Conservation (phyloP, 495 filamentous ascomycete genomes). For the Penicillium fimorum region DNA sequence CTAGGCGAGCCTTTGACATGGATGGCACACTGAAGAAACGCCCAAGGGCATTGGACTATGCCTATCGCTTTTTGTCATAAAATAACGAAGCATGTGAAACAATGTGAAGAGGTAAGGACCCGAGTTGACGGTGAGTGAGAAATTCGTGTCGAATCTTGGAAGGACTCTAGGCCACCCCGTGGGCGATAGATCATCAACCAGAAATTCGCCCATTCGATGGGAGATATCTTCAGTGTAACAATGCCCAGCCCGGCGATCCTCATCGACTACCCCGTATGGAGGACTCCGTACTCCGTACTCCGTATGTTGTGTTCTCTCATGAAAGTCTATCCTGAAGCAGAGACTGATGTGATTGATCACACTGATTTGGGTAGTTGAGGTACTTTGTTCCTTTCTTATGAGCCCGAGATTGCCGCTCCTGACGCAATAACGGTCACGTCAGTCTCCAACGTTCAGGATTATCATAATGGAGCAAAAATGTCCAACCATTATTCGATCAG, state of each 20-base stretch:
- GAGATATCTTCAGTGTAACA: neutral
- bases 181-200: neutral
- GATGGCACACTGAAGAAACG: neutral
- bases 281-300: neutral
- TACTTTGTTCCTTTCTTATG: neutral
- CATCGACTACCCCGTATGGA: neutral
- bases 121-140: neutral
- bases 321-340: neutral
- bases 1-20: neutral
- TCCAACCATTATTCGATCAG: conserved; percentile 2
- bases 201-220: neutral
- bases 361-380: too few relatives aligned
- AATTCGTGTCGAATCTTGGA: conserved; percentile 1
- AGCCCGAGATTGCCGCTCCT: conserved; percentile 4
- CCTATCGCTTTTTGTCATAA: neutral
- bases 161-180: neutral
- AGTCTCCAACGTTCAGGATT: neutral
- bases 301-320: neutral
- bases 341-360: conserved; percentile 1
- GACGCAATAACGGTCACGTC: neutral
- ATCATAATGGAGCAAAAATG: neutral
- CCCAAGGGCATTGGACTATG: neutral
- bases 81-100: neutral
- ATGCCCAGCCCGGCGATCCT: conserved; percentile 4
- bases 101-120: neutral